Base-by-base conservation (phyloP, 768 basidiomycete species). In the Calocera cornea region DNA sequence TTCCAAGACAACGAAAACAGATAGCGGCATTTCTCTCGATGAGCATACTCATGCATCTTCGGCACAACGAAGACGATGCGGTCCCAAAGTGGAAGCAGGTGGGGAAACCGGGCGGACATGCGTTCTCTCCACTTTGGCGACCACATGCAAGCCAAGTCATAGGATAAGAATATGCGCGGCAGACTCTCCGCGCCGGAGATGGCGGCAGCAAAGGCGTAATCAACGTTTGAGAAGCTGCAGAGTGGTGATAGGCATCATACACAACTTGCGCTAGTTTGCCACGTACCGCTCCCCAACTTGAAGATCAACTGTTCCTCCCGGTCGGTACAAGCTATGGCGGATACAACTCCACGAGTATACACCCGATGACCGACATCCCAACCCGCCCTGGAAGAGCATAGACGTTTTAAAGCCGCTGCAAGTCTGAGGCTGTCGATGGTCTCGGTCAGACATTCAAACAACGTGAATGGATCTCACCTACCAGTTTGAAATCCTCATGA, bases 141-240 rank as follows among this genome's bases (percentile, higher is more conserved):
- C 41, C 70, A 76, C 27, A 69, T 70, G 49, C 76, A 77, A 0
- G 49, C 64, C 16, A 76, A 73, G 64, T 77, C 75, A 66, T 77
- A 72, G 7, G 40, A 54, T 16, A 65, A 60, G 2, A 38, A n/a
- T 1, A 65, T 50, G 8, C 14, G 17, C 17, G 41, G 40, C n/a
- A 66, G 24, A 7, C 3, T 8, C 40, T 41, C 41, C 2, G 34
- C 33, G 8, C 34, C 40, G 8, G 19, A 8, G 2, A 66, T 22
- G 2, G 44, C 41, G 10, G 5, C 22, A 16, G 40, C 41, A 34
- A 66, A 44, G 7, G 65, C 65, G 29, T 54, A 66, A 27, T 66
- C 65, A 12, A 50, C 44, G 47, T 66, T 38, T 2, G 65, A 41
- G 41, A 41, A 66, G 19, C 65, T 66, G 19, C n/a, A n/a, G 22